Evolutionary conservation across 305 asterid species (phyloP), one percentile per base, ranked within the genome.

Genomic region (Vinca major): DNA sequence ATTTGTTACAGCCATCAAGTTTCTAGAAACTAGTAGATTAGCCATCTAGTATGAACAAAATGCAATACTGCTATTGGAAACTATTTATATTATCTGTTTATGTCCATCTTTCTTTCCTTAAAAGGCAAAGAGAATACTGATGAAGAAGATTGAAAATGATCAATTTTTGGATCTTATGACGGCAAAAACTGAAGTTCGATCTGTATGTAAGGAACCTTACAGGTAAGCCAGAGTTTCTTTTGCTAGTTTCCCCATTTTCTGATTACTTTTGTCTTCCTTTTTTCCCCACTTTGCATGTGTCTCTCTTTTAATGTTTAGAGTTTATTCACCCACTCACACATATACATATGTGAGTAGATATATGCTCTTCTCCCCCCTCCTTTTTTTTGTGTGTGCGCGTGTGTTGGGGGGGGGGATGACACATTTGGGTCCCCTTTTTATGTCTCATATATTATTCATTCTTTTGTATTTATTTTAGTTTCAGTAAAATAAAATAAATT

Each of bases 181-280:
- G 20, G 90, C 79, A 71, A 89, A 77, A 78, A 84, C 89, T 66
- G 95, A 89, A 80, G 93, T 89, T 76, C 87, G 73, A 72, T 86
- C 96, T 39, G 90, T 88, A 65, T 89, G 89, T 75, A 89, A 89
- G 83, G 96, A 91, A 65, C 96, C 98, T 62, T 91, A 88, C 91
- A 91, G 98, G 98, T 89, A 69, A 73, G 65, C 56, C 52, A 3
- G 37, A 43, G 12, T 47, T 26, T 52, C 65, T 69, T 19, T 68
- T 56, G 43, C 60, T 50, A 41, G 40, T 75, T 45, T 66, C 56
- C 33, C 33, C 33, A 21, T 49, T 63, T 56, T 49, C 37, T 64
- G 48, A 14, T 33, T 26, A 61, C 47, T 77, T 13, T 63, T 17
- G 54, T 16, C 17, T 54, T 33, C 14, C 10, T 47, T 47, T 12